Base-by-base conservation (phyloP, 129 eudicot species). In the Rutidosis leptorrhynchoides region DNA sequence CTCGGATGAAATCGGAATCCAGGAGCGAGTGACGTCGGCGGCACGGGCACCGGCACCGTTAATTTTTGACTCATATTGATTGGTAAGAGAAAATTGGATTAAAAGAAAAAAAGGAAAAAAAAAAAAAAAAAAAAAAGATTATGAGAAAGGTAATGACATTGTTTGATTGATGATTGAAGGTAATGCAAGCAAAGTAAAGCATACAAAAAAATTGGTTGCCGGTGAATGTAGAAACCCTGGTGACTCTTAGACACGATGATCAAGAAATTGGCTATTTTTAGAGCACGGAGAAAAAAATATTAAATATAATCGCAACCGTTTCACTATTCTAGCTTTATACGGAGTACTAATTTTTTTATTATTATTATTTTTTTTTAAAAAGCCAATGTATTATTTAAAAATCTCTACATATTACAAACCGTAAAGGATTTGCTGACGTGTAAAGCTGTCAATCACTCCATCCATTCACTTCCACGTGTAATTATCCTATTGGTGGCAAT, bases 1-100 rank as follows among this genome's bases (percentile, higher is more conserved):
- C 46, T 60, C 9, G 65, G 65, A 15, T 60, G 65, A 19, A 60
- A 60, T 43, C 65, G 42, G 21, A 60, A 60, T 20, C 65, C 65
- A 19, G 65, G 65, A 2, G 65, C 48, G 10, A 60, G 48, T 0
- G 65, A 60, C 33, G 48, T 60, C 23, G 65, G 65, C 26, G 43
- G 64, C 15, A 42, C 14, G 2, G 55, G 23, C 9, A 23, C 55
- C 22, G 8, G 43, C 3, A 4, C 43, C 14, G 19, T 29, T 0
- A 27, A 8, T 30, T 60, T 24, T n/a, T 60, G 48, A 32, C 46
- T 27, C 65, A 60, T 60, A n/a, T n/a, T 6, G 45, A 59, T 59
- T 60, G 26, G 21, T 22, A 27, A 26, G 9, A 58, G 40, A 27
- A 58, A 26, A 1, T 48, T 15, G 23, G 23, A 4, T 52, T 21